Conservation (phyloP, 2,329 filamentous ascomycete species). For the Cladosporium austrohemisphaericum region DNA sequence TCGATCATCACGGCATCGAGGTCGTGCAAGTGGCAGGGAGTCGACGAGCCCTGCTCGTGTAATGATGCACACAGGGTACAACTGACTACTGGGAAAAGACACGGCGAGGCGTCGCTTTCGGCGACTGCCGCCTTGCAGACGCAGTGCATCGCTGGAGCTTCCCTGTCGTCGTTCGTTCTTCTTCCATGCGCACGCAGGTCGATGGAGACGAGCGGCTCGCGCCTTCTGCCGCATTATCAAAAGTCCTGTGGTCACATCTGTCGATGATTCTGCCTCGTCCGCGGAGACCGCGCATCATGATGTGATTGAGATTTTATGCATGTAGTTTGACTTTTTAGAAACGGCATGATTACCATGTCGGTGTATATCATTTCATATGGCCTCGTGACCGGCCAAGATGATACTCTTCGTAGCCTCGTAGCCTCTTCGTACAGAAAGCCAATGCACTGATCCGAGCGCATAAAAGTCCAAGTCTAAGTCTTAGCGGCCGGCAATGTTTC, state of each 20-base stretch:
- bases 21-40: constrained; percentile 7
- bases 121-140: constrained; percentile 1
- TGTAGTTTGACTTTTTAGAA: no score
- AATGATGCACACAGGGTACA: constrained; percentile 11
- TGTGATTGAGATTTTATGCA: no score
- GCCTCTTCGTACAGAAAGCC: no score
- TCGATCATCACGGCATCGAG: not conserved
- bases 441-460: constrained; percentile 1
- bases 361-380: no score
- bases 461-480: not conserved
- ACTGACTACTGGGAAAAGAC: no score
- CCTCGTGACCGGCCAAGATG: no score
- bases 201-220: constrained; percentile 5
- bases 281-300: no score
- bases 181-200: not conserved
- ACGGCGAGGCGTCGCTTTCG: no score
- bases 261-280: no score
- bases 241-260: not conserved
- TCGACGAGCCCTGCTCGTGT: not conserved
- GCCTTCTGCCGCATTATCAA: not conserved
- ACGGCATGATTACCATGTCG: no score
- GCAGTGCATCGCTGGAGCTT: constrained; percentile 2
- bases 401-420: no score
- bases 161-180: constrained; percentile 13
- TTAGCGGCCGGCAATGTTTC: constrained; percentile 7